phyloP scores from a whole-genome alignment of 1,284 basidiomycete genomes.

The Sphaerobolus stellatus region DNA sequence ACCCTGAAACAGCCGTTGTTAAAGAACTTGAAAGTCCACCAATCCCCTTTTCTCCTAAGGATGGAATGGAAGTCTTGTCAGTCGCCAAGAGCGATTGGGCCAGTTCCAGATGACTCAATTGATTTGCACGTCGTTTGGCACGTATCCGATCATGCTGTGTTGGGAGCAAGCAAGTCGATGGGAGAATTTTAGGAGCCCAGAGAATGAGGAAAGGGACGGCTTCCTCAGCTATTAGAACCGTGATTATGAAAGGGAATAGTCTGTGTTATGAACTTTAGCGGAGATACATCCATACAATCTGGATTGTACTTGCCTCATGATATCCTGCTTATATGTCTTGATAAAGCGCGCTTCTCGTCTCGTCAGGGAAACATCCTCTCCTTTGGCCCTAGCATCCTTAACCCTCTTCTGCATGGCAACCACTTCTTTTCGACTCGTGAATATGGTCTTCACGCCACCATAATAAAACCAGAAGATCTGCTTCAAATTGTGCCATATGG shows the following conservation, averaged over 20 bases:
- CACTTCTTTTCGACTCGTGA: slow-evolving; percentile 55
- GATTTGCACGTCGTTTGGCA: slow-evolving; percentile 56
- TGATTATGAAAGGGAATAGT: slow-evolving; percentile 77
- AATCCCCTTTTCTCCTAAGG: not conserved
- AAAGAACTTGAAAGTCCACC: slow-evolving; percentile 25
- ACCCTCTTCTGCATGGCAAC: slow-evolving; percentile 55
- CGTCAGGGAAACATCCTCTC: slow-evolving; percentile 41
- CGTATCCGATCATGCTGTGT: slow-evolving; percentile 75
- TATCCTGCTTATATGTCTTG: slow-evolving; percentile 58
- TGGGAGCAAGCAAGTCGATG: slow-evolving; percentile 85
- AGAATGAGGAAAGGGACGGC: slow-evolving; percentile 81
- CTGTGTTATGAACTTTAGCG: slow-evolving; percentile 38
- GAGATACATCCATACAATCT: slow-evolving; percentile 6
- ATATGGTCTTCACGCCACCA: slow-evolving; percentile 68
- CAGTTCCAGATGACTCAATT: slow-evolving; percentile 27
- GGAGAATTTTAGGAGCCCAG: slow-evolving; percentile 82
- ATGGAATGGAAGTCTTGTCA: slow-evolving; percentile 24
- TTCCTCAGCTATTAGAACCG: slow-evolving; percentile 77
- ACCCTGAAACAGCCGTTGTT: slow-evolving; percentile 32
- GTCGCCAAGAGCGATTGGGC: slow-evolving; percentile 6
- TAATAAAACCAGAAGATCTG: slow-evolving; percentile 80
- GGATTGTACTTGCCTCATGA: slow-evolving; percentile 57
- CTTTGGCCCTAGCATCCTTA: slow-evolving; percentile 46
- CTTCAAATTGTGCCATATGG: slow-evolving; percentile 62
- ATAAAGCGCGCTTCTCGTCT: slow-evolving; percentile 69